A percentile compares a stretch with the other conserved stretches of the same genome.
Conservation (phyloP, 2,329 filamentous ascomycete species). For the Cadophora gregata region DNA sequence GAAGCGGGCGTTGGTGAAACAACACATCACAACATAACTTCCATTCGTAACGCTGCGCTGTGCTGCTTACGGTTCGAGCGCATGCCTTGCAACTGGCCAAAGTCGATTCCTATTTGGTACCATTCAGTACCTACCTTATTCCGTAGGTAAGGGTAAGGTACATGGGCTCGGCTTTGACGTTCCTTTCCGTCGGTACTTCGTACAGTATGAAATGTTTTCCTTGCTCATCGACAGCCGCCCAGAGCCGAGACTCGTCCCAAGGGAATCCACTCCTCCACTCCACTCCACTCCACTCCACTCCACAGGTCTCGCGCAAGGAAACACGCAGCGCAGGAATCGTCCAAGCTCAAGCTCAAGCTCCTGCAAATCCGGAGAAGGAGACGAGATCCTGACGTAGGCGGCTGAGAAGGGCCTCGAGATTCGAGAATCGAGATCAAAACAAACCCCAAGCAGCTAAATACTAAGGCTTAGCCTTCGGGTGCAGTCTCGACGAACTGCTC, state of each 20-base stretch:
- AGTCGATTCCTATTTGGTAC: not conserved
- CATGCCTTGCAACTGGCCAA: not conserved
- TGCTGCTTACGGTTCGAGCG: slow-evolving; percentile 8
- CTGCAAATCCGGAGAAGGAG: slow-evolving; percentile 17
- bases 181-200: not conserved
- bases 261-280: no score
- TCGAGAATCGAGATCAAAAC: no score
- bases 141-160: no score
- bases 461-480: not conserved
- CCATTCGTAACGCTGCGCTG: no score
- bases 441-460: not conserved
- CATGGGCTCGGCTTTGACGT: not conserved
- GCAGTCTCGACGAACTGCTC: not conserved
- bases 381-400: slow-evolving; percentile 24
- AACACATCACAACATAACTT: slow-evolving; percentile 1
- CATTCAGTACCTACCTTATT: no score
- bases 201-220: not conserved
- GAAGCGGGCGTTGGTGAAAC: slow-evolving; percentile 3
- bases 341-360: slow-evolving; percentile 21
- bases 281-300: no score
- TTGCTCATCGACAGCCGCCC: not conserved
- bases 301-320: not conserved
- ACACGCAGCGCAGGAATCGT: not conserved
- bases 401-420: slow-evolving; percentile 1
- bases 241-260: not conserved